These are phyloP conservation scores for Fusarium aywerte DNA, from an alignment of 2,329 filamentous ascomycete species.

Conservation along the genomic window DNA sequence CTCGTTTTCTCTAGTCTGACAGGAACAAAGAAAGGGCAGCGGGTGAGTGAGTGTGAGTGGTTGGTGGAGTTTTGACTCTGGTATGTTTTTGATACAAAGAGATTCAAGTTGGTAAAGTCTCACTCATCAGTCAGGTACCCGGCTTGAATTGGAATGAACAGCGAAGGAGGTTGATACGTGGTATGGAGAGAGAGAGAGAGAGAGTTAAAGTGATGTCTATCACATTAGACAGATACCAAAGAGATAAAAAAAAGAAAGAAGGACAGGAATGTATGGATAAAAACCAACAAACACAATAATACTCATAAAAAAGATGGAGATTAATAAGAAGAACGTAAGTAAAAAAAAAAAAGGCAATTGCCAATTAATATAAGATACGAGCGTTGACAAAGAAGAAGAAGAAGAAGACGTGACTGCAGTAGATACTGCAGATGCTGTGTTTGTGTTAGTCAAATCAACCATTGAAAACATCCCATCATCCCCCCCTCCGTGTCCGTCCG, in stretches of 20 bases:
- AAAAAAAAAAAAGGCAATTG: constrained; percentile 2
- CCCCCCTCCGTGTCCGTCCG: background rate
- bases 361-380: constrained; percentile 31
- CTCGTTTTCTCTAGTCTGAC: constrained; percentile 19
- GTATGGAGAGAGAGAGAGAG: background rate
- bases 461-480: constrained; percentile 5
- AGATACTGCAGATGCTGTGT: constrained; percentile 7
- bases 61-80: constrained; percentile 19
- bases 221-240: background rate
- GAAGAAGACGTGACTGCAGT: too few species aligned
- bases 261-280: constrained; percentile 7
- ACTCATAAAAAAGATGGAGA: background rate
- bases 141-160: background rate
- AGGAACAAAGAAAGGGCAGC: constrained; percentile 17
- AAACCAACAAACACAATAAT: background rate
- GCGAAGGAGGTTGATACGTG: constrained; percentile 13
- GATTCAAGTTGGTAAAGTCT: constrained; percentile 6
- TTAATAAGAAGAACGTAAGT: background rate
- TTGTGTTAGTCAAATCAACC: background rate
- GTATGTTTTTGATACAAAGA: constrained; percentile 37
- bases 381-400: background rate
- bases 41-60: constrained; percentile 1
- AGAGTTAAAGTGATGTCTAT: background rate
- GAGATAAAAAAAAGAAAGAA: too few species aligned
- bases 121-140: background rate